phyloP scores from a whole-genome alignment of 257 asterid genomes.

The Ophiorrhiza pumila region DNA sequence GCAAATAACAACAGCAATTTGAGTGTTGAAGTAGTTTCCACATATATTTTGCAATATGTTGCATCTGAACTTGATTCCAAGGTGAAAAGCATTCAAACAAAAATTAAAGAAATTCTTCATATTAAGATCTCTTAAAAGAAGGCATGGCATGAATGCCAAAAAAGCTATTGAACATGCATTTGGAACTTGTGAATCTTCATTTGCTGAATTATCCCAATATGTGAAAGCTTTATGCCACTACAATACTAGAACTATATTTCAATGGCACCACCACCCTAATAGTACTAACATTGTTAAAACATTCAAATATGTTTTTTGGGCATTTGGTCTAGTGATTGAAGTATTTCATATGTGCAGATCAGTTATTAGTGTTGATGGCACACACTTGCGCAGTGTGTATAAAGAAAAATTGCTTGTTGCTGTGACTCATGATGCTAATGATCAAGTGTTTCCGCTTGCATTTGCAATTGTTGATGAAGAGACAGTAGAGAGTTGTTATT shows the following conservation, averaged over 20 bases:
- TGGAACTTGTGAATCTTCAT: not conserved
- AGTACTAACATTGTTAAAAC: not conserved
- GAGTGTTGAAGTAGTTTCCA: not conserved
- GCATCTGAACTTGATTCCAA: no score
- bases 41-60: not conserved
- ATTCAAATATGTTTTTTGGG: not conserved
- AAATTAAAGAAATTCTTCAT: no score
- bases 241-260: not conserved
- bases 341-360: not conserved
- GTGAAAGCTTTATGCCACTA: not conserved
- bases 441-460: not conserved
- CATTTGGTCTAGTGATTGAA: not conserved
- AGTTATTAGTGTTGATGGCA: constrained; percentile 1
- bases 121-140: no score
- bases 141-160: no score
- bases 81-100: no score
- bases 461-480: constrained; percentile 1
- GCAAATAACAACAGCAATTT: not conserved
- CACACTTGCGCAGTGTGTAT: not conserved
- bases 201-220: not conserved
- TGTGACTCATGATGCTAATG: not conserved
- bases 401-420: not conserved
- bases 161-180: not conserved
- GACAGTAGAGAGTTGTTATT: not conserved
- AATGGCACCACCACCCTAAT: not conserved